These are phyloP conservation scores for Conticribra guillardii DNA, from an alignment of 108 stramenopile species.

Conservation along the genomic window DNA sequence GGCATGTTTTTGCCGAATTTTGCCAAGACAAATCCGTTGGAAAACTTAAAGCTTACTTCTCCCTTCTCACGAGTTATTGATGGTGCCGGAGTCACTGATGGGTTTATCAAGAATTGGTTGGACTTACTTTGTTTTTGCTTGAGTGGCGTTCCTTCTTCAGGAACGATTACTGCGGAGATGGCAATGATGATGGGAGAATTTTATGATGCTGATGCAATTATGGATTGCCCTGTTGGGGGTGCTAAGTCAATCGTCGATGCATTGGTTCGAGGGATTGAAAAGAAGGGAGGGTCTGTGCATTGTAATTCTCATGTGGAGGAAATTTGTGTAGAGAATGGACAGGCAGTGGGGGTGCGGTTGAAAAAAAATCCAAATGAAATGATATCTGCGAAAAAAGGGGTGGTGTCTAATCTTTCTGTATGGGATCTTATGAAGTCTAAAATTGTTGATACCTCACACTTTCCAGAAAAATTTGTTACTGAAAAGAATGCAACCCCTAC, in stretches of 20 bases:
- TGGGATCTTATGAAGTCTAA: constrained; percentile 76
- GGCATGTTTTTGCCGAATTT: constrained; percentile 71
- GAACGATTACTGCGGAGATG: constrained; percentile 93
- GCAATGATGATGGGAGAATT: constrained; percentile 94
- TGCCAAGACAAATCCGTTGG: constrained; percentile 69
- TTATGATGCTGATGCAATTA: constrained; percentile 71
- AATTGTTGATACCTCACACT: constrained; percentile 53
- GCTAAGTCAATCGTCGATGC: constrained; percentile 86
- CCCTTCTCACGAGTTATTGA: constrained; percentile 64
- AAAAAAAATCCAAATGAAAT: constrained; percentile 27
- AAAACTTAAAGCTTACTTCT: constrained; percentile 73
- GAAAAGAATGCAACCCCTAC: constrained; percentile 60
- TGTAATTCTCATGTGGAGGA: constrained; percentile 70
- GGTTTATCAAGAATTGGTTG: constrained; percentile 84
- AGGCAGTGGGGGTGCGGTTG: constrained; percentile 67
- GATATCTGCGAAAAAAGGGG: constrained; percentile 66
- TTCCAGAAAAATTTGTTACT: constrained; percentile 61
- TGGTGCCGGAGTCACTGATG: constrained; percentile 60
- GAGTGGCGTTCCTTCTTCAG: constrained; percentile 77
- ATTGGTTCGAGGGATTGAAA: constrained; percentile 84
- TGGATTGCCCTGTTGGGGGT: constrained; percentile 90
- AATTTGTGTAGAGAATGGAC: constrained; percentile 71
- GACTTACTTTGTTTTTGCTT: constrained; percentile 89
- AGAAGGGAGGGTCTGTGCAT: constrained; percentile 67
- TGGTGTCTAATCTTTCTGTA: constrained; percentile 71